Base-by-base conservation (phyloP, 169 alveolate species). In the Babesia microti region DNA sequence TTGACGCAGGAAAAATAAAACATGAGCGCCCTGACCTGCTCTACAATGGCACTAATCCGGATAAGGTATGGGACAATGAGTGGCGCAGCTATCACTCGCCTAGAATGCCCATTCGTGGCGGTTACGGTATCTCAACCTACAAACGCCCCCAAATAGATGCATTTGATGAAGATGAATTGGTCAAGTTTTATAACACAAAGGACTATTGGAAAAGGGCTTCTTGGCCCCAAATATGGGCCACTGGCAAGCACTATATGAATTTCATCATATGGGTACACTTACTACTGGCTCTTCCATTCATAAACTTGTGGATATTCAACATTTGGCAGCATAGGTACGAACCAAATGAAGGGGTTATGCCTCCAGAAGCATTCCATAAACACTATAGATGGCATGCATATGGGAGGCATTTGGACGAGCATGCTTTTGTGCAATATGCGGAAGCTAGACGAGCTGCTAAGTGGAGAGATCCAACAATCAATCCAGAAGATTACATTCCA, bases 401-500 rank as follows among this genome's bases (percentile, higher is more conserved):
- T 37, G 91, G 91, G 24, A 85, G 66, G 36, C 68, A 72, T 37
- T 48, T 83, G 19, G 89, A 79, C 42, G 89, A 79, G 70, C 91
- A 83, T 41, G 88, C 91, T 43, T 83, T 66, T 45, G 68, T 67
- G 27, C 91, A 83, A 41, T 83, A 83, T 54, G 58, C 73, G 40
- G 91, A 83, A 67, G 89, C 91, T 23, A 55, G 91, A 37, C 69
- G 91, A 41, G 78, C 91, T 39, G 67, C 58, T 33, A 74, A 79
- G 63, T 83, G 87, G 84, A 41, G 91, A 32, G 70, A 76, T 49
- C 81, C 79, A 18, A 75, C 73, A 40, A 46, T 83, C 22, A 52
- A 79, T 51, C 91, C 91, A 0, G 84, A 71, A 40, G 89, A 83
- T 50, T 83, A 79, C 72, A 79, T 83, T 51, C 91, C 91, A 6